Base-by-base conservation (phyloP, 176 grass and related monocot genomes). In the Alopecurus myosuroides region DNA sequence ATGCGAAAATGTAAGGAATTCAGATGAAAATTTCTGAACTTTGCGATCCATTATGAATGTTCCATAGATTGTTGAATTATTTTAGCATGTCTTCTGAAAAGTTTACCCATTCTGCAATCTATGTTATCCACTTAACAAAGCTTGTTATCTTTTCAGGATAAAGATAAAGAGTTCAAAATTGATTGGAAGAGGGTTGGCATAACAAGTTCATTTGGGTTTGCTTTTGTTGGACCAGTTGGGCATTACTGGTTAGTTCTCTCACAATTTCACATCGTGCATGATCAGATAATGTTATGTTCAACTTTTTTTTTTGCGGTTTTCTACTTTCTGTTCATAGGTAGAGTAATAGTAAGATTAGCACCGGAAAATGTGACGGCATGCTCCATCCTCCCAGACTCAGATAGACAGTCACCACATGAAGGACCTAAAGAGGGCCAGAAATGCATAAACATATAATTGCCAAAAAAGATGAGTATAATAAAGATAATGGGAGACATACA, bases 161-260 rank as follows among this genome's bases (percentile, higher is more conserved):
- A 89, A 86, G 74, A 94, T 86, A 88, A 92, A 86, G 89, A 96
- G 33, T 90, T 99, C 58, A 96, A 96, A 87, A 85, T 99, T 77
- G 87, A 94, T 91, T 99, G 97, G 97, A 99, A 58, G 82, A 94
- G 97, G 45, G 93, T 89, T 26, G 97, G 85, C 22, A 92, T 93
- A 69, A 96, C 94, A 72, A 99, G 97, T 67, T 96, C 91, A 74
- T 96, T 96, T 79, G 97, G 97, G 68, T 92, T 94, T 88, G 94
- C 93, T 89, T 94, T 96, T 74, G 91, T 96, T 79, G 97, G 93
- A 77, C 97, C 97, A 18, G 91, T 96, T 79, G 94, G 94, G 41
- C 89, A 96, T 88, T 96, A 94, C 79, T 99, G 94, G 97, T 96
- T 84, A 91, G 79, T 80, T 80, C 20, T 61, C 74, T 74, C 90